Evolutionary conservation across 495 filamentous ascomycete genomes (phyloP).

Genomic region (Penicillium coprophilum): DNA sequence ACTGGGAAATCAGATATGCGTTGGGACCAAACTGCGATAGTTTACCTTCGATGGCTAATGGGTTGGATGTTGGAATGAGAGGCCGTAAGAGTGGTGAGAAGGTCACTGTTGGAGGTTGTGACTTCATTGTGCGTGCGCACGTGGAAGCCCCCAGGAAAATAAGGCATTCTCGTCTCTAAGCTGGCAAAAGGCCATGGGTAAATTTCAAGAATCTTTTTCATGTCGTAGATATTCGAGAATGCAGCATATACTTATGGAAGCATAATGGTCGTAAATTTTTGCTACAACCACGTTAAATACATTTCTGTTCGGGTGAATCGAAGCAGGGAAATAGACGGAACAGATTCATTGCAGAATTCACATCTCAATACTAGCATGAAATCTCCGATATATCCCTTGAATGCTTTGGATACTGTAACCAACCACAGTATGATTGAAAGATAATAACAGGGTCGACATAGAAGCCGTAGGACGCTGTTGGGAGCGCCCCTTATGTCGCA

Average conservation of each 20-base stretch:
- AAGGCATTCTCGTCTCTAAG: background rate
- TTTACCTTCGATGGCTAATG: background rate
- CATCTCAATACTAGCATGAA: too few relatives aligned
- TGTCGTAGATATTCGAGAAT: background rate
- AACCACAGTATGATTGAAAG: too few relatives aligned
- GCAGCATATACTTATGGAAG: background rate
- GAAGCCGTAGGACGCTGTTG: too few relatives aligned
- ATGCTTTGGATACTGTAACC: too few relatives aligned
- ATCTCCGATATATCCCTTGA: too few relatives aligned
- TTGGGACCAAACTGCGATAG: background rate
- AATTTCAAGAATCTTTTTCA: background rate
- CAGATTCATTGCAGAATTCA: too few relatives aligned
- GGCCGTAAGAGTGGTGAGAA: background rate
- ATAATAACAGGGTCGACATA: too few relatives aligned
- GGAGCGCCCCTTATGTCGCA: too few relatives aligned
- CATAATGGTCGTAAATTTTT: background rate
- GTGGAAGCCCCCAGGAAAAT: background rate
- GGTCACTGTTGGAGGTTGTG: background rate
- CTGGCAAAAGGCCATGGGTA: background rate
- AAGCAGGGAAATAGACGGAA: too few relatives aligned
- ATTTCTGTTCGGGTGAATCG: background rate
- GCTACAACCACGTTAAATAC: background rate
- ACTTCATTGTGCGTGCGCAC: background rate
- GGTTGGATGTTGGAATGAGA: background rate
- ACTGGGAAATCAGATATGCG: background rate